These are phyloP conservation scores for Antitrichia curtipendula DNA, from an alignment of 225 moss, liverwort and hornwort genomes.

Conservation along the genomic window DNA sequence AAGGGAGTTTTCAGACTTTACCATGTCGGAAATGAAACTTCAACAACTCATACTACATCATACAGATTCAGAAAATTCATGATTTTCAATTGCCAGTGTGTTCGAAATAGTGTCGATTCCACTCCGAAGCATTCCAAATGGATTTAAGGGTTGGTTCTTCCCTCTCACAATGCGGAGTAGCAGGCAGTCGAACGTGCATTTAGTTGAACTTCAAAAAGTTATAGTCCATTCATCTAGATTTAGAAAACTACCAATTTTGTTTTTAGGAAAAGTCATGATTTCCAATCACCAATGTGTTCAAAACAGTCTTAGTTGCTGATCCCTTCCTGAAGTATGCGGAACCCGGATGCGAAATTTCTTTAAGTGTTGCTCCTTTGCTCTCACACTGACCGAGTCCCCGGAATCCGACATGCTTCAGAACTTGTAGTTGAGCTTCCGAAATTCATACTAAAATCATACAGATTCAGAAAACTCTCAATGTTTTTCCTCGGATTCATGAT, in stretches of 20 bases:
- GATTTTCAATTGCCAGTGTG: background rate
- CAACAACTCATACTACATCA: background rate
- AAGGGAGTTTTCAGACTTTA: background rate
- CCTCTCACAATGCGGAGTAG: background rate
- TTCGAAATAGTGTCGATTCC: background rate
- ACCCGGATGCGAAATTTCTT: background rate
- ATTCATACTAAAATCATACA: no score
- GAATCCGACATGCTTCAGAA: background rate
- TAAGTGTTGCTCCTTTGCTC: background rate
- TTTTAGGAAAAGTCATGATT: background rate
- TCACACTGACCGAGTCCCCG: no score
- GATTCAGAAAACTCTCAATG: no score
- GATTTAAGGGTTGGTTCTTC: background rate
- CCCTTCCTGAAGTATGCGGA: background rate
- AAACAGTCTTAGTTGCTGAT: background rate
- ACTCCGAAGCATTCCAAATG: background rate
- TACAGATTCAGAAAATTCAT: background rate
- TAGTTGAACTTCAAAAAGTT: background rate
- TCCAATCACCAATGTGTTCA: background rate
- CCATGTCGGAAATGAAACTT: background rate
- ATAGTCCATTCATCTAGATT: background rate
- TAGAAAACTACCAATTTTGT: background rate
- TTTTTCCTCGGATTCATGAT: background rate
- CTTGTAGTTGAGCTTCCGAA: background rate
- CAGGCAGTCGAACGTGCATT: constrained; percentile 29